Evolutionary conservation across 129 eudicot genomes (phyloP).

Genomic region (Pseudognaphalium luteoalbum): DNA sequence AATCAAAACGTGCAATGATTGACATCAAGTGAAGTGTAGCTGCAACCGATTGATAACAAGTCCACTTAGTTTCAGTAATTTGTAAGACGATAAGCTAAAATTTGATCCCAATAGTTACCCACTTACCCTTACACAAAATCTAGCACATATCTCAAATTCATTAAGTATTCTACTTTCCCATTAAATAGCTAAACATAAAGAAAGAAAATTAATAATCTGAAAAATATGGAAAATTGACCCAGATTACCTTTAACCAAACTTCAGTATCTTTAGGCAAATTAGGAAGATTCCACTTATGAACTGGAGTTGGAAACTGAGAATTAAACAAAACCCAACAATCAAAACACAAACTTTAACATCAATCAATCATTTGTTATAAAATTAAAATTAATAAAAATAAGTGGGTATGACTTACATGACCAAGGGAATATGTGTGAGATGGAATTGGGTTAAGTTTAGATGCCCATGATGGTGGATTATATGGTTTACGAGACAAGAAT

Average conservation of each 20-base stretch:
- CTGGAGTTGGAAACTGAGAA: constrained; percentile 85
- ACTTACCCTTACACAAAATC: neutral
- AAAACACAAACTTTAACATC: neutral
- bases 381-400: neutral
- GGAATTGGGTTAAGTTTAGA: constrained; percentile 73
- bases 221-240: neutral
- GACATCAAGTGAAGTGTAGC: neutral
- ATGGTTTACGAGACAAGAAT: constrained; percentile 55
- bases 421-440: constrained; percentile 59
- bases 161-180: neutral
- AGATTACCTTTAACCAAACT: constrained; percentile 79
- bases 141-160: neutral
- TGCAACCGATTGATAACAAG: neutral
- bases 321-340: constrained; percentile 7
- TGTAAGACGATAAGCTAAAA: neutral
- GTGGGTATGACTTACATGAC: constrained; percentile 42
- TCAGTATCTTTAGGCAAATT: constrained; percentile 79
- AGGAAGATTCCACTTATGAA: constrained; percentile 93
- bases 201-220: neutral
- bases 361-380: neutral
- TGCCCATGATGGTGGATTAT: constrained; percentile 83
- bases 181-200: neutral
- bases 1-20: neutral
- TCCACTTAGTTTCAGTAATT: neutral
- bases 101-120: neutral